Base-by-base conservation (phyloP, 371 early-diverging fungal species). In the Zancudomyces culisetae region DNA sequence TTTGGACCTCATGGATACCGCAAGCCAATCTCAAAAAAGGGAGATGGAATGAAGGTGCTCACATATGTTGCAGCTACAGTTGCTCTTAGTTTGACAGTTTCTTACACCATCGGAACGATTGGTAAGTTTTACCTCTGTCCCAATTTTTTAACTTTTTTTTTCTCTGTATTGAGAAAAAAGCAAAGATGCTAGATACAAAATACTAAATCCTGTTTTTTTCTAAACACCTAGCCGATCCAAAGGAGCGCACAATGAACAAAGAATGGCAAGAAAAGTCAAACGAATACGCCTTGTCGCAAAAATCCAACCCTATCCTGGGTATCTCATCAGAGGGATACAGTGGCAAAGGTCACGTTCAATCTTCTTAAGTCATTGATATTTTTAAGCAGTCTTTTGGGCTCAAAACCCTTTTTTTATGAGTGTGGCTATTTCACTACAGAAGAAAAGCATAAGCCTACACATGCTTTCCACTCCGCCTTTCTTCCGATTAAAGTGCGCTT, bases 1-100 rank as follows among this genome's bases (percentile, higher is more conserved):
- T 96, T 90, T 66, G 96, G 96, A 53, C 75, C 85, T 43, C 87
- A 93, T 73, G 90, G 87, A 66, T 81, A 84, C 53, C 88, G 96
- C 62, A 78, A 80, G 59, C 84, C 84, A 27, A 63, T 76, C 45
- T 69, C 69, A 47, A 76, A 83, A 67, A 81, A 88, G 45, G 78
- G 79, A 53, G 75, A 86, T 61, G 67, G 62, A 55, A 55, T 67
- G 59, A 86, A 85, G 74, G 83, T 93, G 29, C 10, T 76, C 54
- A 62, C 63, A 50, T 90, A 87, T 68, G 70, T 82, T 47, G 49
- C 60, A n/a, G 73, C 59, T 60, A 74, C 83, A 48, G 51, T 84
- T 43, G 75, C 58, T 18, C 57, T 76, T 45, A 68, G 78, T 41
- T 58, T 62, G 47, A 79, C 61, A 56, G 62, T 83, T 55, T 90